Percentiles rank a stretch among this genome's conserved stretches.
Conservation (phyloP, 192 early-diverging fungal species). For the Lunasporangiospora selenospora region DNA sequence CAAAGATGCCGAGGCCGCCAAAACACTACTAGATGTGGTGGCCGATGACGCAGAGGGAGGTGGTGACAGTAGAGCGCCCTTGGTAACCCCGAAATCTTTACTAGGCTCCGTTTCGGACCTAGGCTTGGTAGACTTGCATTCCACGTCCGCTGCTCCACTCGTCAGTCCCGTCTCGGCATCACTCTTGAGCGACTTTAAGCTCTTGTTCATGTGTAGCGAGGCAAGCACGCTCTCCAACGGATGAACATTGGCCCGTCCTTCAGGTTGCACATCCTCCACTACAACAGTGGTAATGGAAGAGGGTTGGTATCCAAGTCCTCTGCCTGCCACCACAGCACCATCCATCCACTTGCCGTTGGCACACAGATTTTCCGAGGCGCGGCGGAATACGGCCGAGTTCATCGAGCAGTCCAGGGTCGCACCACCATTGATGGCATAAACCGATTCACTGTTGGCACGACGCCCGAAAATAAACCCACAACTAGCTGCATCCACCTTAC, state of each 20-base stretch:
- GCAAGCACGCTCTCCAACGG: constrained; percentile 34
- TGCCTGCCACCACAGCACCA: too few relatives aligned
- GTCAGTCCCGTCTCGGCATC: not conserved
- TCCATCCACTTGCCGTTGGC: constrained; percentile 30
- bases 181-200: too few relatives aligned
- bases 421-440: constrained; percentile 3
- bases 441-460: constrained; percentile 24
- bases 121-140: not conserved
- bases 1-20: too few relatives aligned
- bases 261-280: constrained; percentile 9
- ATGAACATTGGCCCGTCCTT: constrained; percentile 12
- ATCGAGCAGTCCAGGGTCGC: not conserved
- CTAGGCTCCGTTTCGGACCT: not conserved
- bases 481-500: constrained; percentile 16
- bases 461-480: constrained; percentile 15
- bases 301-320: too few relatives aligned
- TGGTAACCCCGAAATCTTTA: constrained; percentile 20
- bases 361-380: constrained; percentile 28
- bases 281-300: not conserved
- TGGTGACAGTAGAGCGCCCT: too few relatives aligned
- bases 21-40: too few relatives aligned
- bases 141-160: not conserved
- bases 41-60: too few relatives aligned
- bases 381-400: constrained; percentile 1
- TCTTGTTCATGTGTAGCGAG: too few relatives aligned